Evolutionary conservation across 495 filamentous ascomycete species (phyloP).

Genomic region (Echria macrotheca): DNA sequence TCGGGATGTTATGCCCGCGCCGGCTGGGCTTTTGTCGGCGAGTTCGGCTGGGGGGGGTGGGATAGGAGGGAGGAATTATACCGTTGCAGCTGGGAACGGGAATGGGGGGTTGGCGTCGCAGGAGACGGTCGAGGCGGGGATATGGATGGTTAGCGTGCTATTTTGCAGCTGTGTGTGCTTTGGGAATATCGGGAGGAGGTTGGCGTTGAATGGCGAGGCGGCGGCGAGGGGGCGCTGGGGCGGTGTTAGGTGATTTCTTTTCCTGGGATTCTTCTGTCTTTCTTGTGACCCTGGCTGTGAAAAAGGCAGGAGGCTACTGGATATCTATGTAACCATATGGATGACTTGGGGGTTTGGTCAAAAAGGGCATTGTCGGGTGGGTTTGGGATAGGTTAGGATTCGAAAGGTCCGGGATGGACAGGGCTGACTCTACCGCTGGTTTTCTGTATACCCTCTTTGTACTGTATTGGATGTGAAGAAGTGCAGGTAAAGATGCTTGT

Average conservation of each 20-base stretch:
- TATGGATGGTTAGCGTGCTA: conserved; percentile 87
- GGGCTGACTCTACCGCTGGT: too few species aligned
- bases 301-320: neutral
- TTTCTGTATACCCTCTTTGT: too few species aligned
- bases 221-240: conserved; percentile 34
- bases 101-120: conserved; percentile 51
- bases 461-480: too few species aligned
- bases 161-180: conserved; percentile 95
- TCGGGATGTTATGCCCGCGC: conserved; percentile 68
- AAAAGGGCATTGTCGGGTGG: neutral
- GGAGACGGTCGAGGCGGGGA: conserved; percentile 70
- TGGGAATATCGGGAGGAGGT: conserved; percentile 84
- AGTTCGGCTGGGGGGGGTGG: neutral
- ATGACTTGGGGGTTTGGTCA: neutral
- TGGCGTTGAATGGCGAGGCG: conserved; percentile 49
- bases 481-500: too few species aligned
- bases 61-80: neutral
- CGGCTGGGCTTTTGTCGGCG: conserved; percentile 25
- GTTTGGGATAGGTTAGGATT: too few species aligned
- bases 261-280: too few species aligned
- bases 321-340: too few species aligned
- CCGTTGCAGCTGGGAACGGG: too few species aligned
- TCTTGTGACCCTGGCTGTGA: neutral
- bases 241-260: conserved; percentile 22
- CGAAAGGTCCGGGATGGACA: too few species aligned